Base-by-base conservation (phyloP, 2,329 filamentous ascomycete species). In the Rhexocercosporidium sp. region DNA sequence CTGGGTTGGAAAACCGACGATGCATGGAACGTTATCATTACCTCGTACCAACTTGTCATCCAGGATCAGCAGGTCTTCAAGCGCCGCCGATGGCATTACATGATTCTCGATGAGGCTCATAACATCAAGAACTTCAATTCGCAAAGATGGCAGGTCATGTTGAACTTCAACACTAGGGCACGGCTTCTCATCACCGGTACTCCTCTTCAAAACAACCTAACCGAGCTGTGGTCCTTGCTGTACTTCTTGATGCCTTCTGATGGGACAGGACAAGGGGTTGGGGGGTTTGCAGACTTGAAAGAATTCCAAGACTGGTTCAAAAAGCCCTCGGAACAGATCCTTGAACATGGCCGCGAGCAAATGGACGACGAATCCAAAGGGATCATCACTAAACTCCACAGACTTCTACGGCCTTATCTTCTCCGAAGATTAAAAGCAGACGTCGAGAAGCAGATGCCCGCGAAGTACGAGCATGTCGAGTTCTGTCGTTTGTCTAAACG, bases 121-220 rank as follows among this genome's bases (percentile, higher is more conserved):
- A 98, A 99, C 80, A 99, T 99, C 85, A 98, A 99, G 77, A 99
- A 99, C 79, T 99, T 98, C 84, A 94, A 97, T 76, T 97, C 95
- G 1, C 94, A 97, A 78, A 86, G 95, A 70, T 99, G 96, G 94
- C 96, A 98, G 78, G 95, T 94, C 0, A 86, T 99, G 70, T 87
- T 99, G 25, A 96, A 92, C 0, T 96, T 99, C 81, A 95, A 96
- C 74, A 98, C 96, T 0, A 90, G 91, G 70, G 90, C 94, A 31
- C 88, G 96, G 39, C 86, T 99, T 12, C 82, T 99, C 0, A 84
- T 99, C 12, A 99, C 96, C 0, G 96, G 96, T 66, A 99, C 96
- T 0, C 96, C 96, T 1, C 84, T 99, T 27, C 96, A 99, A 78
- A 99, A 99, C 79, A 98, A 97, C 69, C 84, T 99, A 5, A 96